Conservation (phyloP, 2,329 filamentous ascomycete species). For the Exophiala sp. region DNA sequence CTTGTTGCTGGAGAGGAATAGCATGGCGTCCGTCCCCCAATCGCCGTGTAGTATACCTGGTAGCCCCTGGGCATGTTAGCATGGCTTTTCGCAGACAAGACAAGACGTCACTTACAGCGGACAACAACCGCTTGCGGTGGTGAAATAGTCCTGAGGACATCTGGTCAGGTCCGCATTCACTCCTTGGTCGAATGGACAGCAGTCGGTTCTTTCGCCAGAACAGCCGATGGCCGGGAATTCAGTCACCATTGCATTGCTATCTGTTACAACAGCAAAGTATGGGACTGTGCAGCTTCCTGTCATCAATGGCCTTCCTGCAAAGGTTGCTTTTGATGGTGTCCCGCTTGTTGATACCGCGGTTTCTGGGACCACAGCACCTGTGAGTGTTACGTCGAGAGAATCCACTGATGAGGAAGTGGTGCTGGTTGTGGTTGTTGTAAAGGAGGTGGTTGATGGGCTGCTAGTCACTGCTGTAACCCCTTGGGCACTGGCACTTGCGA, state of each 20-base stretch:
- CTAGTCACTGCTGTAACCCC: not conserved
- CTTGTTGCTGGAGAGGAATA: slow-evolving; percentile 23
- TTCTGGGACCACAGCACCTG: slow-evolving; percentile 17
- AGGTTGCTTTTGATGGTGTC: slow-evolving; percentile 20
- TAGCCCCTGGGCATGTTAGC: slow-evolving; percentile 26
- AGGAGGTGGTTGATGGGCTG: slow-evolving; percentile 2
- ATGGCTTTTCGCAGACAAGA: not conserved
- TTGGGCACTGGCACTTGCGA: slow-evolving; percentile 15
- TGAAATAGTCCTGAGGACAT: slow-evolving; percentile 29
- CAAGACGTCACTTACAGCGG: slow-evolving; percentile 22
- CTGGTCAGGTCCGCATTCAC: slow-evolving; percentile 22
- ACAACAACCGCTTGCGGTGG: slow-evolving; percentile 28
- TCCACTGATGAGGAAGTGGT: slow-evolving; percentile 12
- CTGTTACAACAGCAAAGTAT: slow-evolving; percentile 26
- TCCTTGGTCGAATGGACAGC: slow-evolving; percentile 25
- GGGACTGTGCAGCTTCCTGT: slow-evolving; percentile 29
- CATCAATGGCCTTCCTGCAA: slow-evolving; percentile 23
- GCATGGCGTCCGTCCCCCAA: slow-evolving; percentile 28
- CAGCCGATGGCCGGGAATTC: slow-evolving; percentile 28
- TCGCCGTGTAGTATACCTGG: slow-evolving; percentile 27
- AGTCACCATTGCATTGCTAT: slow-evolving; percentile 10
- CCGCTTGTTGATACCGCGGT: slow-evolving; percentile 5
- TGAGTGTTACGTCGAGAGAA: slow-evolving; percentile 17
- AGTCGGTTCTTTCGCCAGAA: slow-evolving; percentile 21
- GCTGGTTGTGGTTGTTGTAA: slow-evolving; percentile 7